Conservation (phyloP, 495 filamentous ascomycete genomes). For the Rostrohypoxylon terebratum region DNA sequence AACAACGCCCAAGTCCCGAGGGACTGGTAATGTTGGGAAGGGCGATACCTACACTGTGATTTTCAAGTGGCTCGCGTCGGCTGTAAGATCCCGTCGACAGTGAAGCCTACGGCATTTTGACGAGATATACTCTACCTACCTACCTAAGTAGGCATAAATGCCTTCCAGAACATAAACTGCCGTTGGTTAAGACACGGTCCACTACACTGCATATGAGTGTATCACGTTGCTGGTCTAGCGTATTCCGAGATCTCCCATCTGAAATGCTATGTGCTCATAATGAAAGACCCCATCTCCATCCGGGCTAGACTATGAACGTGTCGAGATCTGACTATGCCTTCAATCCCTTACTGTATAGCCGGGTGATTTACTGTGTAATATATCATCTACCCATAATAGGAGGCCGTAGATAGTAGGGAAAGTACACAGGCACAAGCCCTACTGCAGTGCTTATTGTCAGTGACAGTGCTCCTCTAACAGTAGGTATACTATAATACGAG, state of each 20-base stretch:
- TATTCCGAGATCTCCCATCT: constrained; percentile 11
- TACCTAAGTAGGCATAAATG: neutral
- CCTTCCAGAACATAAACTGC: neutral
- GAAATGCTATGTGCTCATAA: neutral
- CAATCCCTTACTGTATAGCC: neutral
- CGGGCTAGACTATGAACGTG: neutral
- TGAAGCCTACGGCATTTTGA: neutral
- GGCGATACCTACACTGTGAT: neutral
- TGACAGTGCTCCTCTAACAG: neutral
- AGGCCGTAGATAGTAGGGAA: neutral
- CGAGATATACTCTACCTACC: constrained; percentile 21
- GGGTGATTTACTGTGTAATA: neutral
- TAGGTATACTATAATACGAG: neutral
- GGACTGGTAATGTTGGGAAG: neutral
- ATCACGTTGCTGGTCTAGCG: neutral
- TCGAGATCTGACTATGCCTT: neutral
- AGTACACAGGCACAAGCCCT: neutral
- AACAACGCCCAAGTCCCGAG: neutral
- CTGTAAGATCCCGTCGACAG: neutral
- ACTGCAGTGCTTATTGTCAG: neutral
- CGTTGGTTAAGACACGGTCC: neutral
- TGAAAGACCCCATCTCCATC: neutral
- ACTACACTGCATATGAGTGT: neutral
- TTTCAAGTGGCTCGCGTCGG: neutral
- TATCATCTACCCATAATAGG: neutral